Evolutionary conservation across 345 rosid genomes (phyloP).

Genomic region (Carallia brachiata): DNA sequence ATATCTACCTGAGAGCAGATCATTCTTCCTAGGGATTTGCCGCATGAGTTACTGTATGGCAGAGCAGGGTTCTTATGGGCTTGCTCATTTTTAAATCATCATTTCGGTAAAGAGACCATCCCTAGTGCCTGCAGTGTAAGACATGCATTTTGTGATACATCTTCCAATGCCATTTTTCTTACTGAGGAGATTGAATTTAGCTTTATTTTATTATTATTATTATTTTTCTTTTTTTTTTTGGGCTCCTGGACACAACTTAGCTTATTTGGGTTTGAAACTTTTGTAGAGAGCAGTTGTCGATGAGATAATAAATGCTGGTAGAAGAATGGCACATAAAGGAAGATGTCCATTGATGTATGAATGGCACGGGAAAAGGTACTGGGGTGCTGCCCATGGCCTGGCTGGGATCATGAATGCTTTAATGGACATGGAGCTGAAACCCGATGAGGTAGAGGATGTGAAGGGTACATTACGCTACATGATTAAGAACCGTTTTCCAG

Average conservation of each 20-base stretch:
- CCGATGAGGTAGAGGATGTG: conserved; percentile 57
- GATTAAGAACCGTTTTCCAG: conserved; percentile 51
- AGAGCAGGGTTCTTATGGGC: conserved; percentile 69
- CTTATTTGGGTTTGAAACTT: conserved; percentile 17
- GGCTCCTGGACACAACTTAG: not conserved
- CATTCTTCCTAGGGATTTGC: conserved; percentile 44
- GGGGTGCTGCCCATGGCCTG: conserved; percentile 80
- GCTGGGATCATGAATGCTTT: conserved; percentile 67
- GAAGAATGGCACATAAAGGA: conserved; percentile 37
- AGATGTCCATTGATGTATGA: conserved; percentile 68
- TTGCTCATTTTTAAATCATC: conserved; percentile 59
- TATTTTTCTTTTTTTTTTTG: too few species aligned
- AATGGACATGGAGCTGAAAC: conserved; percentile 65
- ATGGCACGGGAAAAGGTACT: conserved; percentile 73
- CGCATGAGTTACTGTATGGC: conserved; percentile 60
- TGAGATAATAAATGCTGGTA: conserved; percentile 54
- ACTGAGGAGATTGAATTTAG: not conserved
- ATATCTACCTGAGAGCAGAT: conserved; percentile 35
- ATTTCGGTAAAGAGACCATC: conserved; percentile 52
- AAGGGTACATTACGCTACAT: conserved; percentile 60
- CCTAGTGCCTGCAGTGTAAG: conserved; percentile 40
- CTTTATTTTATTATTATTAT: not conserved
- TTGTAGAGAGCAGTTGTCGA: conserved; percentile 50
- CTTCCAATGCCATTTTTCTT: conserved; percentile 2
- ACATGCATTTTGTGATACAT: not conserved